Conservation (phyloP, 1,284 basidiomycete species). For the Boletellus deceptivus region DNA sequence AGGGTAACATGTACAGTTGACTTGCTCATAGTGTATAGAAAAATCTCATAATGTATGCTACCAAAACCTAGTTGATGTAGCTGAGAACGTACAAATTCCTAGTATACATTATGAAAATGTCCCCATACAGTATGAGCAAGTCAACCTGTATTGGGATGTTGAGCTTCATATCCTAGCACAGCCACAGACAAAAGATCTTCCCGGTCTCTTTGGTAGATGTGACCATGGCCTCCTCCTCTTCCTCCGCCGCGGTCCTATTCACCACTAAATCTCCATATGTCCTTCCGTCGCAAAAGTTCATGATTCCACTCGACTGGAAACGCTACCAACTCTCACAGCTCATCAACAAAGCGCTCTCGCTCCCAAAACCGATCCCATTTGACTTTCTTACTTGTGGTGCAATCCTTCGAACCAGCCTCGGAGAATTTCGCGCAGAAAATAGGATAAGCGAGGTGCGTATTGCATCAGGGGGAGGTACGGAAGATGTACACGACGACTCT, state of each 20-base stretch:
- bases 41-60: too few species aligned
- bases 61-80: too few species aligned
- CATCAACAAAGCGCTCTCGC: conserved; percentile 89
- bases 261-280: conserved; percentile 78
- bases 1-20: too few species aligned
- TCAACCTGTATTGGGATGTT: too few species aligned
- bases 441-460: conserved; percentile 23
- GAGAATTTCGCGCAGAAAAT: conserved; percentile 51
- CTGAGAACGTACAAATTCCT: too few species aligned
- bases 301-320: conserved; percentile 90
- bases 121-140: too few species aligned
- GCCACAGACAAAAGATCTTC: too few species aligned
- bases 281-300: conserved; percentile 89
- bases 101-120: too few species aligned
- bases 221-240: conserved; percentile 1
- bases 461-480: not conserved
- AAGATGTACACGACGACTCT: conserved; percentile 2
- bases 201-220: too few species aligned
- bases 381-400: conserved; percentile 90
- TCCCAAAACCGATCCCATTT: conserved; percentile 80
- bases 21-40: too few species aligned
- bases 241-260: conserved; percentile 63
- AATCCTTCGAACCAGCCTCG: conserved; percentile 67
- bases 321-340: conserved; percentile 97
- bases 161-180: too few species aligned